Evolutionary conservation across 2,329 filamentous ascomycete genomes (phyloP).

Genomic region (Mariannaea elegans): DNA sequence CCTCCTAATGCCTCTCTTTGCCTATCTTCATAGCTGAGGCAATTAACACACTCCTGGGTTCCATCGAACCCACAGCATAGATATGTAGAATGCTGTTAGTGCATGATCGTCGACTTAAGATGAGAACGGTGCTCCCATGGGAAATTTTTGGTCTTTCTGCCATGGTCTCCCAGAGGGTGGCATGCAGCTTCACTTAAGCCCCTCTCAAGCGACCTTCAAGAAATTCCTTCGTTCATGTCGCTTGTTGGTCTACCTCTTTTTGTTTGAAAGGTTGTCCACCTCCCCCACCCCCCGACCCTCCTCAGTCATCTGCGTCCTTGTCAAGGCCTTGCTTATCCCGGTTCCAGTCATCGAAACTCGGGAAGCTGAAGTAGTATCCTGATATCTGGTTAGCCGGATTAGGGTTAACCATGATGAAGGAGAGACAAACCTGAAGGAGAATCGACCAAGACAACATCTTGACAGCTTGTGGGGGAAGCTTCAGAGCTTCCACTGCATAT

Average conservation of each 20-base stretch:
- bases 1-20: conserved; percentile 19
- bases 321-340: conserved; percentile 44
- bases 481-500: conserved; percentile 34
- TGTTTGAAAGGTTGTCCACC: conserved; percentile 19
- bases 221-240: conserved; percentile 19
- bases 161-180: conserved; percentile 20
- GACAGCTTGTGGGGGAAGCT: conserved; percentile 32
- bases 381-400: conserved; percentile 23
- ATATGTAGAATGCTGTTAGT: neutral
- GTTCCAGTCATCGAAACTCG: conserved; percentile 75
- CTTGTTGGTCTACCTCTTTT: conserved; percentile 23
- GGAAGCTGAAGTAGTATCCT: conserved; percentile 75
- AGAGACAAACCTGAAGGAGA: conserved; percentile 39
- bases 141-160: conserved; percentile 27
- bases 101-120: conserved; percentile 21
- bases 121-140: conserved; percentile 17
- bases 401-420: neutral
- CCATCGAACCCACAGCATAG: conserved; percentile 12
- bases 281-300: conserved; percentile 6
- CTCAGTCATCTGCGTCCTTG: conserved; percentile 40
- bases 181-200: conserved; percentile 12
- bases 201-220: conserved; percentile 18
- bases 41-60: conserved; percentile 23
- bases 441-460: conserved; percentile 36
- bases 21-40: conserved; percentile 26